A percentile compares a stretch with the other conserved stretches of the same genome.
Conservation (phyloP, 2,329 filamentous ascomycete species). For the Penicillium sp. region DNA sequence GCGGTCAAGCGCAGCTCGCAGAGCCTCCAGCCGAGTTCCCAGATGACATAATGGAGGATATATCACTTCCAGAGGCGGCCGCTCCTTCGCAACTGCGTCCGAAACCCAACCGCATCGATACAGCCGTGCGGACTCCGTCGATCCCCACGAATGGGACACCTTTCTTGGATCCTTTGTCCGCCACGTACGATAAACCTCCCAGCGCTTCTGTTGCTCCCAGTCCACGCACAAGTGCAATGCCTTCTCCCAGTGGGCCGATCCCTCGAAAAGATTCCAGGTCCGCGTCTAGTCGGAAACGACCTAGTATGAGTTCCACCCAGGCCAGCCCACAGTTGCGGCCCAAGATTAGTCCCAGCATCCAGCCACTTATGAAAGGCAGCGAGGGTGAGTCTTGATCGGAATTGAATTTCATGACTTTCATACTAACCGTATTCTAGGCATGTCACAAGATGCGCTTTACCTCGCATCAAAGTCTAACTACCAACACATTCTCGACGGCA, state of each 20-base stretch:
- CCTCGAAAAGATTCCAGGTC: slow-evolving; percentile 48
- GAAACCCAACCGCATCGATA: slow-evolving; percentile 53
- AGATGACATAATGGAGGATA: slow-evolving; percentile 62
- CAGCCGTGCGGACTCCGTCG: slow-evolving; percentile 49
- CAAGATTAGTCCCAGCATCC: slow-evolving; percentile 90
- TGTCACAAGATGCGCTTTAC: slow-evolving; percentile 66
- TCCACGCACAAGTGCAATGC: slow-evolving; percentile 54
- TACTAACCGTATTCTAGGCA: slow-evolving; percentile 30
- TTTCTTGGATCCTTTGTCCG: slow-evolving; percentile 36
- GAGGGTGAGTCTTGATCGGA: slow-evolving; percentile 51
- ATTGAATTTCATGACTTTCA: slow-evolving; percentile 6
- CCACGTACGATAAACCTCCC: slow-evolving; percentile 28
- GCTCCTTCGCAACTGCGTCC: slow-evolving; percentile 48
- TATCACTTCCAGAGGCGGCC: slow-evolving; percentile 72
- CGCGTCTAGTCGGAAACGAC: slow-evolving; percentile 60
- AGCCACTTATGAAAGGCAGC: slow-evolving; percentile 76
- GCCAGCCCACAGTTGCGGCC: slow-evolving; percentile 83
- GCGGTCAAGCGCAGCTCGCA: slow-evolving; percentile 36
- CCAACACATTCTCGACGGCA: slow-evolving; percentile 94
- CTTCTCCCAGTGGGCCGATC: slow-evolving; percentile 50
- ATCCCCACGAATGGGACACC: slow-evolving; percentile 66
- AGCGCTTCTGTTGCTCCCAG: slow-evolving; percentile 49
- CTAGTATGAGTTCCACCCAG: slow-evolving; percentile 70
- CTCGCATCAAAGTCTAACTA: slow-evolving; percentile 96
- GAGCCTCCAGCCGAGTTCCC: slow-evolving; percentile 43